A percentile compares a stretch with the other conserved stretches of the same genome.
Evolutionary conservation across 208 protist species (phyloP).

Genomic region (Kentomonas sorsogonicus): DNA sequence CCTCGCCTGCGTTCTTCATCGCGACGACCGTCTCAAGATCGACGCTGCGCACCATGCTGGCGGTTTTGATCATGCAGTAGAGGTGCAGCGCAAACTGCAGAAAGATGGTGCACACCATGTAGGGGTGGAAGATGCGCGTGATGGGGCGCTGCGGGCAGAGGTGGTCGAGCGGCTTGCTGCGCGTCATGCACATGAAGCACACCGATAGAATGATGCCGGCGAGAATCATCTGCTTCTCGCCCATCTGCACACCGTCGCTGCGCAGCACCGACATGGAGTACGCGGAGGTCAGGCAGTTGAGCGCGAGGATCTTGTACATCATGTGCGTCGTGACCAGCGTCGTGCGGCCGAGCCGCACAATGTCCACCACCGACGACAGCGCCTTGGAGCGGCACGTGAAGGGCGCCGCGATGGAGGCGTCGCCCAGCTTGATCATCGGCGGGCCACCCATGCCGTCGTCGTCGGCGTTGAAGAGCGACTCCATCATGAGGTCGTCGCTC

Average conservation of each 20-base stretch:
- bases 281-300: conserved; percentile 97
- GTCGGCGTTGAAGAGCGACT: conserved; percentile 86
- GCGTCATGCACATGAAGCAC: conserved; percentile 98
- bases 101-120: conserved; percentile 93
- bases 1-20: conserved; percentile 52
- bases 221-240: conserved; percentile 97
- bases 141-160: conserved; percentile 92
- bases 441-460: conserved; percentile 61
- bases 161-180: conserved; percentile 87
- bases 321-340: conserved; percentile 98
- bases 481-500: conserved; percentile 74
- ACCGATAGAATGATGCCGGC: conserved; percentile 92
- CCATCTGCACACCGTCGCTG: conserved; percentile 95
- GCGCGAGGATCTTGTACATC: conserved; percentile 99
- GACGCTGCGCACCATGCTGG: conserved; percentile 66
- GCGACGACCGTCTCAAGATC: conserved; percentile 46
- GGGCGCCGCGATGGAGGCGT: conserved; percentile 91
- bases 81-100: conserved; percentile 96
- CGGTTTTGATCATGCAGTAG: conserved; percentile 83
- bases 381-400: conserved; percentile 91
- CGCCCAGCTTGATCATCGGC: conserved; percentile 91
- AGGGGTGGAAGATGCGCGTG: conserved; percentile 93
- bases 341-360: conserved; percentile 96
- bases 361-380: conserved; percentile 86
- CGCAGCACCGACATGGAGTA: conserved; percentile 97